phyloP scores from a whole-genome alignment of 75 land plant genomes.

The Larix kaempferi region DNA sequence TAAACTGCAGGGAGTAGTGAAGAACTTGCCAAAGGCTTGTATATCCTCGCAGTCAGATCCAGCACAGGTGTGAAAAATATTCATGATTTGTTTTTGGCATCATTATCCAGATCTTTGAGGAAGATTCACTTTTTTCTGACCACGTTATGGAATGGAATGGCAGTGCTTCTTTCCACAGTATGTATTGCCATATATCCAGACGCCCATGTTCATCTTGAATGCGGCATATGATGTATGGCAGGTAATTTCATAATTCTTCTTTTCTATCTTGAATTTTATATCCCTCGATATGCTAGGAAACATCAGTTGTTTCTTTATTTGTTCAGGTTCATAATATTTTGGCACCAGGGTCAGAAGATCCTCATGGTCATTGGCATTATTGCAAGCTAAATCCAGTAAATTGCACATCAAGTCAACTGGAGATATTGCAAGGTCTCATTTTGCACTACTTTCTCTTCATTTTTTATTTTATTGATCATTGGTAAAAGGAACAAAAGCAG shows the following conservation, averaged over 20 bases:
- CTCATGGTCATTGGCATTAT: constrained; percentile 47
- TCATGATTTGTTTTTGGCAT: neutral
- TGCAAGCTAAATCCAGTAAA: constrained; percentile 48
- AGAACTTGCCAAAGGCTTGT: too few relatives aligned
- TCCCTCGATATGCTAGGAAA: neutral
- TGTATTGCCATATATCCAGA: constrained; percentile 43
- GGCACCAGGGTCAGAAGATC: constrained; percentile 56
- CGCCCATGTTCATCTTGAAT: constrained; percentile 84
- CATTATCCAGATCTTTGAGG: neutral
- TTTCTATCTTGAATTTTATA: neutral
- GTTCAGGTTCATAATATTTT: constrained; percentile 50
- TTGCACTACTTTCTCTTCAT: neutral
- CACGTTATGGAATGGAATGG: neutral
- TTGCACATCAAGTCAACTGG: constrained; percentile 48
- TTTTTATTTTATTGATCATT: too few relatives aligned
- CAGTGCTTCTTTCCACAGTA: constrained; percentile 97
- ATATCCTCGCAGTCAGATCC: too few relatives aligned
- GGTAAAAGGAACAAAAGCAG: too few relatives aligned
- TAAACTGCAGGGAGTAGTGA: too few relatives aligned
- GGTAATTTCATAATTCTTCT: constrained; percentile 35
- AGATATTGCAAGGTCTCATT: constrained; percentile 64
- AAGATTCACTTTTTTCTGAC: neutral
- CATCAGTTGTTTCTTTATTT: neutral
- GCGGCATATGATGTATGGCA: constrained; percentile 93
- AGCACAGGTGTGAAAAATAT: too few relatives aligned